Evolutionary conservation across 495 filamentous ascomycete species (phyloP), one percentile per base, ranked within the genome.

Genomic region (Trichoderma erinaceum): DNA sequence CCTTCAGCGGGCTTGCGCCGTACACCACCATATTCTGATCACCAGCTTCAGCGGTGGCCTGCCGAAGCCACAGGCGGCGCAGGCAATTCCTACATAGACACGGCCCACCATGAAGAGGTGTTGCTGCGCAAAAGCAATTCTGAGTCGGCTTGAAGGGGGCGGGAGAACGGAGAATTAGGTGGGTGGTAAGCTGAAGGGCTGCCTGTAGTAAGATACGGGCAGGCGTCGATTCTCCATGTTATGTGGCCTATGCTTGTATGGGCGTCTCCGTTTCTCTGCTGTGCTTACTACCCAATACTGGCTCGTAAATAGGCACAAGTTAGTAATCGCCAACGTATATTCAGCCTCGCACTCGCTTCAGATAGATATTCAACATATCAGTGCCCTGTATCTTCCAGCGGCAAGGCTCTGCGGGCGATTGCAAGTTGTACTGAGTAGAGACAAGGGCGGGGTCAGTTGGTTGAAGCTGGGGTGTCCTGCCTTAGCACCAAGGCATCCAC

Each of bases 81-180:
- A 23, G 48, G 48, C n/a, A n/a, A 52, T 52, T 52, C 48, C 48
- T 25, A n/a, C 21, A 23, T n/a, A 52, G 18, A n/a, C 1, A n/a
- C 48, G 48, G 21, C 48, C 48, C 48, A 7, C 48, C 48, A 46
- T 23, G 6, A 6, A 18, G 48, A 21, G 48, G 18, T 52, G 56
- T 25, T n/a, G 21, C n/a, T 21, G 8, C 21, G 13, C 56, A 25
- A 11, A 3, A 29, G 27, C 25, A 29, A 15, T 32, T 15, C 56
- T n/a, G 21, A 10, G 50, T 4, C 56, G 23, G 56, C 44, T n/a
- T 29, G 12, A n/a, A 13, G 13, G 21, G 21, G 12, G 25, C 56
- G 56, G 56, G 56, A 29, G 23, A 61, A 61, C 56, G 56, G 56
- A 61, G 56, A 61, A 61, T 29, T 61, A 61, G 27, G 12, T 10